A percentile compares a stretch with the other conserved stretches of the same genome.
Conservation (phyloP, 805 yeast species). For the Candida maltosa region DNA sequence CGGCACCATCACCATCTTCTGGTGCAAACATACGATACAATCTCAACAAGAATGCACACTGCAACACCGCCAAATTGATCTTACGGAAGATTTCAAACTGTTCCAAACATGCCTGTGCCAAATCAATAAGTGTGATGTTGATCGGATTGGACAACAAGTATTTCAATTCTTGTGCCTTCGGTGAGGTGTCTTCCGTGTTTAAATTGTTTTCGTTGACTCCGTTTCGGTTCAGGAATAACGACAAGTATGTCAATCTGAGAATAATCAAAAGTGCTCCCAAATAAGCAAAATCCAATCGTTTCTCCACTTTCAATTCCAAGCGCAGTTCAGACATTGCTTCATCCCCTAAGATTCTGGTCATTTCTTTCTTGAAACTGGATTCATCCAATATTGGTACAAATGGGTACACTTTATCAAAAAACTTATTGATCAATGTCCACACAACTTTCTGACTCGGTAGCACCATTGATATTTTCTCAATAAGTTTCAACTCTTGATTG, state of each 20-base stretch:
- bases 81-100: slow-evolving; percentile 31
- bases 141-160: slow-evolving; percentile 30
- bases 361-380: slow-evolving; percentile 39
- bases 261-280: slow-evolving; percentile 33
- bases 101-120: slow-evolving; percentile 35
- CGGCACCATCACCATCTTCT: slow-evolving; percentile 57
- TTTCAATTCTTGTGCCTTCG: slow-evolving; percentile 19
- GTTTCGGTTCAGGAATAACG: slow-evolving; percentile 33
- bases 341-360: slow-evolving; percentile 45
- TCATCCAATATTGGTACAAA: slow-evolving; percentile 70
- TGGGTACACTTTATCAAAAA: slow-evolving; percentile 57
- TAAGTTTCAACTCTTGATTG: slow-evolving; percentile 33
- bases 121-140: slow-evolving; percentile 22
- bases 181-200: slow-evolving; percentile 18
- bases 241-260: slow-evolving; percentile 32
- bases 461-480: slow-evolving; percentile 37
- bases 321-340: slow-evolving; percentile 10
- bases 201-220: slow-evolving; percentile 26
- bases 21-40: slow-evolving; percentile 50
- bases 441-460: slow-evolving; percentile 55
- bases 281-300: slow-evolving; percentile 31
- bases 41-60: slow-evolving; percentile 51
- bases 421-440: slow-evolving; percentile 56
- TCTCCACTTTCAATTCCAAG: slow-evolving; percentile 23
- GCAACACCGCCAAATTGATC: slow-evolving; percentile 48